Conservation (phyloP, 768 basidiomycete species). For the Lactifluus piperatus region DNA sequence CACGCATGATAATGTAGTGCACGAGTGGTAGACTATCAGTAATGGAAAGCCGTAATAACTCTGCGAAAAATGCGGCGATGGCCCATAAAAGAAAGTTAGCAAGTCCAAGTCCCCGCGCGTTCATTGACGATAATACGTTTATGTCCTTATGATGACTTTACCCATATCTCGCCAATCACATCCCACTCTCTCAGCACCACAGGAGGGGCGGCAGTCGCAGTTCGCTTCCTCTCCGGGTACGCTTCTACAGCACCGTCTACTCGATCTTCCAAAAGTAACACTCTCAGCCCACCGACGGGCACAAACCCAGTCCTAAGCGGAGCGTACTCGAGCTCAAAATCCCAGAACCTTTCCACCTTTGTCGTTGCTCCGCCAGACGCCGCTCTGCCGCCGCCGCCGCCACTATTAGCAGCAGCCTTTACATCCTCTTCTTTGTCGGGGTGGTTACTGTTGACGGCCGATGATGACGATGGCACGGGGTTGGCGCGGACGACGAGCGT, state of each 20-base stretch:
- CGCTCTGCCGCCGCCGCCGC: background rate
- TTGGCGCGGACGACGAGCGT: constrained; percentile 17
- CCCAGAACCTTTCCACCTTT: constrained; percentile 30
- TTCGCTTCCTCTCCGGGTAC: constrained; percentile 19
- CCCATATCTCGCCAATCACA: constrained; percentile 64
- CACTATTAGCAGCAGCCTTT: no score
- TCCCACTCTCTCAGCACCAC: constrained; percentile 62
- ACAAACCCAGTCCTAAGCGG: constrained; percentile 51
- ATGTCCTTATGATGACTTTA: constrained; percentile 26
- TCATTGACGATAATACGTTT: background rate
- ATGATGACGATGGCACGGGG: constrained; percentile 23
- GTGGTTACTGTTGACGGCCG: constrained; percentile 11
- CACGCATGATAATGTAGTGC: background rate
- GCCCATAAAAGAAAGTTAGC: background rate
- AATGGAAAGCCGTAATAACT: constrained; percentile 1
- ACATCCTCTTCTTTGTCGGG: constrained; percentile 20
- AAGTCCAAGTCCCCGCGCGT: background rate
- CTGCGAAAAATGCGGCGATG: background rate
- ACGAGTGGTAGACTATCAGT: background rate
- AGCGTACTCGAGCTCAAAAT: constrained; percentile 58
- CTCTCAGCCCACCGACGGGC: constrained; percentile 60
- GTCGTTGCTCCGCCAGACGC: background rate
- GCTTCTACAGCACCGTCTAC: constrained; percentile 30
- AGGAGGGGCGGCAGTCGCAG: constrained; percentile 8
- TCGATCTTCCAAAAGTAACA: constrained; percentile 54